Base-by-base conservation (phyloP, 139 green algal species). In the Asterochloris erici region DNA sequence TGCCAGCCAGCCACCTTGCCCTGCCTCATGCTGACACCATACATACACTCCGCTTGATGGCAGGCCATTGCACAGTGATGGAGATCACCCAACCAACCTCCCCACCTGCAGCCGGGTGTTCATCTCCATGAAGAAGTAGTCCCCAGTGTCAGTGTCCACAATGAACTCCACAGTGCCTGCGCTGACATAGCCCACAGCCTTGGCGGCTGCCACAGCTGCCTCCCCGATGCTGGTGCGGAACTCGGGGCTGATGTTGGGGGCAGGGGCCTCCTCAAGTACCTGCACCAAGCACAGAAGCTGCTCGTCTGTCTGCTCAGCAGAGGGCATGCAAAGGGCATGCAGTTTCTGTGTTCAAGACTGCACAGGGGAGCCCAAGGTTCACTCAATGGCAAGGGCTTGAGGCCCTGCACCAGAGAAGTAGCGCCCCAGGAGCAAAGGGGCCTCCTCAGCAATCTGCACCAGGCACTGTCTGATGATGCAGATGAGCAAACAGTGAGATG, bases 61-160 rank as follows among this genome's bases (percentile, higher is more conserved):
- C 66, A 71, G 17, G 66, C 66, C 17, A 21, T 26, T 26, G 66
- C 66, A 71, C 9, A 9, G 19, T 71, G 66, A 71, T 4, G 9
- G 1, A 13, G 9, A 71, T n/a, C 19, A 27, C 70, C 29, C 70
- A 76, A 47, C 21, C 15, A 12, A 19, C 15, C 63, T 19, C 6
- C 79, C 71, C 71, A 96, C 94, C 91, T 98, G 94, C 79, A 98
- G 89, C 11, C 95, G 87, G 0, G 96, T 98, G 90, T 98, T 98
- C 95, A 98, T 98, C 87, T 98, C 95, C 93, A 97, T 96, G 88
- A 99, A 98, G 90, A 88, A 98, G 85, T 96, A 97, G 0, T 86
- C 87, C n/a, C 85, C 83, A 11, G 73, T 86, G 79, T 84, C 80
- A 27, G 71, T 69, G 84, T 99, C 96, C 75, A 98, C 78, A 23